These are phyloP conservation scores for Wickerhamiella azyma DNA, from an alignment of 805 yeast species.

Conservation along the genomic window DNA sequence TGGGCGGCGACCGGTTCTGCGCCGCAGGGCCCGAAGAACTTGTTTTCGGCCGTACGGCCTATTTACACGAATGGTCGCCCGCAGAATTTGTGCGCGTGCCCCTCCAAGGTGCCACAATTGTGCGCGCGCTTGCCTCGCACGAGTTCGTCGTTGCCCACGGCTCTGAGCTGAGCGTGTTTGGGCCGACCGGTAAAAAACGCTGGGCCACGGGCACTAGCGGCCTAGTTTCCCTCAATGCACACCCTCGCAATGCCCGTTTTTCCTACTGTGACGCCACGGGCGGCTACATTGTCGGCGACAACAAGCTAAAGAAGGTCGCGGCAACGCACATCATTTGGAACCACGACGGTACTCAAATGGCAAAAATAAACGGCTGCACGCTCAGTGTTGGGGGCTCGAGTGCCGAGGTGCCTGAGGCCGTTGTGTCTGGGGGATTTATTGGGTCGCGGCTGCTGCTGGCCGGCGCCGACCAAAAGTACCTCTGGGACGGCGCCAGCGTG, in stretches of 20 bases:
- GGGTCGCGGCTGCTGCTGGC: neutral
- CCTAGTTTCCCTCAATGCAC: constrained; percentile 1
- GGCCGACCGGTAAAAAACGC: constrained; percentile 4
- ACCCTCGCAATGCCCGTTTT: constrained; percentile 2
- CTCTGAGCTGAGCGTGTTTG: neutral
- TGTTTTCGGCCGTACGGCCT: constrained; percentile 11
- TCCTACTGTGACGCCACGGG: constrained; percentile 3
- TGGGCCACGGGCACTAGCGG: constrained; percentile 1
- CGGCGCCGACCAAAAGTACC: constrained; percentile 1
- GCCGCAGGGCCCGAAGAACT: constrained; percentile 13
- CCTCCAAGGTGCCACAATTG: neutral
- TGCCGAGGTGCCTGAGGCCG: neutral
- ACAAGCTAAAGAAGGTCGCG: neutral
- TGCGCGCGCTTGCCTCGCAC: neutral
- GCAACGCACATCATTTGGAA: constrained; percentile 7
- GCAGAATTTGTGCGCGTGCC: neutral
- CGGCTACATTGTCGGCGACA: neutral
- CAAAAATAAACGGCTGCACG: neutral
- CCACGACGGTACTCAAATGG: neutral
- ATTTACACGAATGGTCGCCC: constrained; percentile 1
- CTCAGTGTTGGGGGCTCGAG: neutral
- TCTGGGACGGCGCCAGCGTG: neutral
- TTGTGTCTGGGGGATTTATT: neutral
- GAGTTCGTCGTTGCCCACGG: constrained; percentile 2
- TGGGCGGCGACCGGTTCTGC: constrained; percentile 7